These are phyloP conservation scores for Raphanus raphanistrum DNA, from an alignment of 345 rosid genomes.

Conservation along the genomic window DNA sequence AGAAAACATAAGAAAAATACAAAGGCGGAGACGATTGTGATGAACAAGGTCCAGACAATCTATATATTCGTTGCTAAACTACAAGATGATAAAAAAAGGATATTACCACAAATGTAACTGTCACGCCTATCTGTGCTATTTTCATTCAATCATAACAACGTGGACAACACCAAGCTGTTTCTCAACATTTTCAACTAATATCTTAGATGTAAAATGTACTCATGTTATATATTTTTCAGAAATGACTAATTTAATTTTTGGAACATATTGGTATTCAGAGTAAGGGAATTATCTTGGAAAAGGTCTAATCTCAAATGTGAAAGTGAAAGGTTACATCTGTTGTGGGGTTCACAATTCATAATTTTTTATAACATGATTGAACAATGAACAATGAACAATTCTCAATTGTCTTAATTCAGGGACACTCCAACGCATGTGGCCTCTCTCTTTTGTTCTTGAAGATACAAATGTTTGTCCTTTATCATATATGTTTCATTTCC, in stretches of 20 bases:
- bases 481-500: neutral
- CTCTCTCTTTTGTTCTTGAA: neutral
- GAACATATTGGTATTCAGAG: neutral
- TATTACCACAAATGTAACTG: slow-evolving; percentile 20
- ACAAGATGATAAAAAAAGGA: slow-evolving; percentile 2
- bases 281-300: neutral
- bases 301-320: neutral
- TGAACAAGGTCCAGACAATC: neutral
- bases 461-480: neutral
- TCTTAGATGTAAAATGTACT: neutral
- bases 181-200: neutral
- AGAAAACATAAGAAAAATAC: slow-evolving; percentile 6
- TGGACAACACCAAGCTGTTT: neutral
- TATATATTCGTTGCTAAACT: neutral
- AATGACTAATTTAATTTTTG: neutral
- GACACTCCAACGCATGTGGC: slow-evolving; percentile 31
- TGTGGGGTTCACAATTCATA: slow-evolving; percentile 2
- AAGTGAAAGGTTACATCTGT: neutral
- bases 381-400: neutral
- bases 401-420: neutral
- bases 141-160: neutral
- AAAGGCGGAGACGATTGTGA: neutral
- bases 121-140: slow-evolving; percentile 11
- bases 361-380: slow-evolving; percentile 1
- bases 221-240: neutral